Conservation (phyloP, 208 protist genomes). For the Strigomonas culicis region DNA sequence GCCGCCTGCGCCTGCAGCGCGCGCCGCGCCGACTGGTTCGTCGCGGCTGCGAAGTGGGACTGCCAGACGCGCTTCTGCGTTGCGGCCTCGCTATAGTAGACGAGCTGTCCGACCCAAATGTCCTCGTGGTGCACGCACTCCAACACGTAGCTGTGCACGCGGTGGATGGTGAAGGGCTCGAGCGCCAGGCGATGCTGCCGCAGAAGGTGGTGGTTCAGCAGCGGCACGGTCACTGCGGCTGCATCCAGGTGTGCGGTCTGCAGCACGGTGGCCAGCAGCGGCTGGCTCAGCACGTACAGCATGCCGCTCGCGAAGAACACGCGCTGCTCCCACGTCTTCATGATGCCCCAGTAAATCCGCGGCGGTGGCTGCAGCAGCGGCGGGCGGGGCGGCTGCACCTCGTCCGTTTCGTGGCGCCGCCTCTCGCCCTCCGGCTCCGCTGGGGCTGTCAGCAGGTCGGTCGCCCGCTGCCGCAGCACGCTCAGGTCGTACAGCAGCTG, state of each 20-base stretch:
- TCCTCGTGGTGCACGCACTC: conserved; percentile 7
- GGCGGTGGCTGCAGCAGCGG: no score
- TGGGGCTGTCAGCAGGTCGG: not conserved
- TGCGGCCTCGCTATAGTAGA: not conserved
- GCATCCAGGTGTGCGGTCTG: conserved; percentile 6
- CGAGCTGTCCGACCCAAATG: not conserved
- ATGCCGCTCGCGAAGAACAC: conserved; percentile 9
- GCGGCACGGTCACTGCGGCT: conserved; percentile 11
- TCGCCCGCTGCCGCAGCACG: not conserved
- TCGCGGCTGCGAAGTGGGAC: no score
- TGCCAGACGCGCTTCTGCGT: no score
- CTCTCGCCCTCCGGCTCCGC: not conserved
- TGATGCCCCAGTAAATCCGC: conserved; percentile 24
- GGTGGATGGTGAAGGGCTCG: no score
- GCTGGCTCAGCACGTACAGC: conserved; percentile 13
- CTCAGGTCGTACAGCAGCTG: conserved; percentile 41
- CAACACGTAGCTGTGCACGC: not conserved
- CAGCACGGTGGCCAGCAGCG: conserved; percentile 3
- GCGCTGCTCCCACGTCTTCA: conserved; percentile 1
- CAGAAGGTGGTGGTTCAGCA: not conserved
- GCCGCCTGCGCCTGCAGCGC: not conserved
- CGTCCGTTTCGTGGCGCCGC: no score
- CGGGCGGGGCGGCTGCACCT: no score
- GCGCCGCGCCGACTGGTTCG: no score
- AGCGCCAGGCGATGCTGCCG: not conserved